phyloP scores from a whole-genome alignment of 2,329 filamentous ascomycete genomes.

The Teratosphaeriaceae sp. region DNA sequence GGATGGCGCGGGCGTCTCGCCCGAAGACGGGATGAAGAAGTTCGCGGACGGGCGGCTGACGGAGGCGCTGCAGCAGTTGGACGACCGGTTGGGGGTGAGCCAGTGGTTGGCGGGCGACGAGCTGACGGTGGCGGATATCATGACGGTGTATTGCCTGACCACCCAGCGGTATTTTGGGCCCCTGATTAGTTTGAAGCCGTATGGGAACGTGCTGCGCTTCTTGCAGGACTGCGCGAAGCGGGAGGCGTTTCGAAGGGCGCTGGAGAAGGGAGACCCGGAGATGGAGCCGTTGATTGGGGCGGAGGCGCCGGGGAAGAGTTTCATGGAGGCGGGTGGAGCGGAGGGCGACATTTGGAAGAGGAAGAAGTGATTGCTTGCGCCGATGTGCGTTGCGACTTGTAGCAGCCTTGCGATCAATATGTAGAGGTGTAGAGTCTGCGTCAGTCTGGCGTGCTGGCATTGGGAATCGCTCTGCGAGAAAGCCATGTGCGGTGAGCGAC shows the following conservation, averaged over 20 bases:
- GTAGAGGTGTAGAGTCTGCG: no score
- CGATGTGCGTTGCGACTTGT: no score
- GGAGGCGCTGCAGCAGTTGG: conserved; percentile 40
- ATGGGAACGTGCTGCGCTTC: conserved; percentile 23
- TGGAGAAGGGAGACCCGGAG: conserved; percentile 28
- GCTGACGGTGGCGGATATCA: conserved; percentile 61
- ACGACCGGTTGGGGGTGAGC: conserved; percentile 43
- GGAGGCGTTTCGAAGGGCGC: conserved; percentile 24
- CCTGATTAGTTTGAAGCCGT: conserved; percentile 16
- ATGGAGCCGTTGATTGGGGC: conserved; percentile 11
- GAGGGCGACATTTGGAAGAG: neutral
- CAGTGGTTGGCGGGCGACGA: conserved; percentile 54
- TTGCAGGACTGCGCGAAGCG: conserved; percentile 21
- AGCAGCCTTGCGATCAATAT: no score
- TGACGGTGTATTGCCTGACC: conserved; percentile 55
- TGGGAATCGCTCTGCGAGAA: no score
- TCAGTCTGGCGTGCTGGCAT: no score
- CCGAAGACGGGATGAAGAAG: conserved; percentile 23
- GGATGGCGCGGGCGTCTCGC: conserved; percentile 16
- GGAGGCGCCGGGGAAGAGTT: neutral
- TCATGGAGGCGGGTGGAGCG: neutral
- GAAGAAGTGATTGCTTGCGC: neutral
- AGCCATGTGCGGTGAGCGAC: no score
- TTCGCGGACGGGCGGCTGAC: conserved; percentile 42
- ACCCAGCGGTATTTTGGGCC: conserved; percentile 46